Base-by-base conservation (phyloP, 306 rosid genomes). In the Potentilla sterilis region DNA sequence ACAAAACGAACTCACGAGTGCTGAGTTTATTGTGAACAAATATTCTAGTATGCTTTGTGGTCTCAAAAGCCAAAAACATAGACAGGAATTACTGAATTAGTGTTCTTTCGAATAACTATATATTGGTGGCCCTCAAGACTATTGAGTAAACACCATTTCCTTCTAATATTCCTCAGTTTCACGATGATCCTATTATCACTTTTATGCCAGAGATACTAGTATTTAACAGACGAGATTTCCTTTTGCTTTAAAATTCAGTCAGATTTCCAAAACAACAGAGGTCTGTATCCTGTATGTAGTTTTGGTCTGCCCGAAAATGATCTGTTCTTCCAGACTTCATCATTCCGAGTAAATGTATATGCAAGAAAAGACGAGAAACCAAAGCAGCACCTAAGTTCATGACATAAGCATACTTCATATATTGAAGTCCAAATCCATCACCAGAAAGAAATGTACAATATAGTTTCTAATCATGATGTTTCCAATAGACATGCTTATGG, bases 381-480 rank as follows among this genome's bases (percentile, higher is more conserved):
- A 52, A 52, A n/a, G 63, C 63, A 21, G 24, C 15, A 58, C 38
- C 14, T 58, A 28, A 1, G 7, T 28, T 7, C 38, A 59, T 59
- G 6, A 22, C 6, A 21, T 57, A 40, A 1, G 15, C 15, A 22
- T 18, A 10, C 34, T 35, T 49, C 62, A 72, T n/a, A n/a, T 19
- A 38, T 37, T 72, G 48, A 54, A 38, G 66, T 14, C 65, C 8
- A 41, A 40, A 24, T 28, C 51, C 66, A 72, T 38, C 37, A 13
- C 22, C 8, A 38, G 22, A 54, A 38, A 35, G 47, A 72, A 72
- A 72, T 66, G 22, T 52, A 52, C 21, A 22, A 55, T 41, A 55
- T 28, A 22, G 59, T 59, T 37, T 52, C 32, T 1, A 57, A 73
- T 55, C 67, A 41, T 55, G 67, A 57, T 21, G 76, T 73, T 54